phyloP scores from a whole-genome alignment of 148 eudicot species.

The Cornus controversa region DNA sequence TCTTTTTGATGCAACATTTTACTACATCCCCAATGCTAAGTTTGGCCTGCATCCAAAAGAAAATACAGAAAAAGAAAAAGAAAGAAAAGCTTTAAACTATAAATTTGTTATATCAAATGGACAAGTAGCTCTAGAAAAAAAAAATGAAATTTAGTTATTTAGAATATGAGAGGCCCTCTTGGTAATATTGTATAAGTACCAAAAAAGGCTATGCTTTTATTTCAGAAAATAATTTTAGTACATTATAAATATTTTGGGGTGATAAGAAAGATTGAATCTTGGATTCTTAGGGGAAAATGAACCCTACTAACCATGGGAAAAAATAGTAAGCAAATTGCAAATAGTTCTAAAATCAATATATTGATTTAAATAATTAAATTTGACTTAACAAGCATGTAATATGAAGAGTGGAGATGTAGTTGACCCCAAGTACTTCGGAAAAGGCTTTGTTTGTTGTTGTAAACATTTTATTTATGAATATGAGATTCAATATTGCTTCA shows the following conservation, averaged over 20 bases:
- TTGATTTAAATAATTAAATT: too few species aligned
- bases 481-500: too few species aligned
- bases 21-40: constrained; percentile 83
- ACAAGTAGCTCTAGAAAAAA: constrained; percentile 6
- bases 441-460: too few species aligned
- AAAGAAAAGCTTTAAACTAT: background rate
- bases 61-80: background rate
- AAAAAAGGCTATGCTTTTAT: background rate
- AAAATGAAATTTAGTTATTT: background rate
- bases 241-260: background rate
- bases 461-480: too few species aligned
- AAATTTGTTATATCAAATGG: background rate
- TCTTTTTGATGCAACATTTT: constrained; percentile 75
- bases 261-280: background rate
- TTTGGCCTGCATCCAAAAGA: constrained; percentile 54
- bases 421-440: too few species aligned
- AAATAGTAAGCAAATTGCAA: background rate
- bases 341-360: background rate
- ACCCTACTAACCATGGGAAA: background rate
- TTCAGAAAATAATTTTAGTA: background rate
- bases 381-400: background rate
- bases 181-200: background rate
- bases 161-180: background rate
- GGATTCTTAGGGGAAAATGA: background rate
- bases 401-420: too few species aligned